phyloP scores from a whole-genome alignment of 768 basidiomycete species.

The Boletus insuetus region DNA sequence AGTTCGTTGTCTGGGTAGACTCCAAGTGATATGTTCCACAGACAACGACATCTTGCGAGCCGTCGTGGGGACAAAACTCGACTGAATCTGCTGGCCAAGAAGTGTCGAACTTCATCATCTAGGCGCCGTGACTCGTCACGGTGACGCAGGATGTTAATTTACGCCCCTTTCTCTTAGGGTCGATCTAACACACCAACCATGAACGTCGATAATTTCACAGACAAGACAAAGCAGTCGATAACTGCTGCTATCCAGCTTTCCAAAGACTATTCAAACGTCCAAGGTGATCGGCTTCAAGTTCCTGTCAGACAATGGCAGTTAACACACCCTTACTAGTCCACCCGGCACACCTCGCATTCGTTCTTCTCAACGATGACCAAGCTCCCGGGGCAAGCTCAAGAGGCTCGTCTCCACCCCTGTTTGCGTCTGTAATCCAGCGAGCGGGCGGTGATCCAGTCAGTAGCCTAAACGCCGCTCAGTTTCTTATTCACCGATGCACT shows the following conservation, averaged over 20 bases:
- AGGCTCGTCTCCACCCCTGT: slow-evolving; percentile 52
- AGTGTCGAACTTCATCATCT: slow-evolving; percentile 57
- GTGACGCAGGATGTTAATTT: background rate
- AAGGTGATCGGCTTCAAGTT: slow-evolving; percentile 46
- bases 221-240: slow-evolving; percentile 73
- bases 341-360: slow-evolving; percentile 81
- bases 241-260: slow-evolving; percentile 75
- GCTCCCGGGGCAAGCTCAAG: slow-evolving; percentile 31
- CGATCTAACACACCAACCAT: slow-evolving; percentile 13
- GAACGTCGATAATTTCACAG: slow-evolving; percentile 74
- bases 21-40: slow-evolving; percentile 92
- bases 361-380: slow-evolving; percentile 69
- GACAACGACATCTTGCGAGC: slow-evolving; percentile 61
- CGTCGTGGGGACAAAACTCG: slow-evolving; percentile 82
- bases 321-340: slow-evolving; percentile 46
- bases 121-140: too few species aligned
- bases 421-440: slow-evolving; percentile 73
- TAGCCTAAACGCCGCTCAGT: background rate
- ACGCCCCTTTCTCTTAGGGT: background rate
- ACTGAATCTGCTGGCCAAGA: slow-evolving; percentile 84
- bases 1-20: slow-evolving; percentile 16
- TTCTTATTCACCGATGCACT: background rate
- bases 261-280: slow-evolving; percentile 79
- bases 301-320: background rate
- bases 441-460: slow-evolving; percentile 84